A percentile compares a stretch with the other conserved stretches of the same genome.
phyloP scores from a whole-genome alignment of 1,139 yeast genomes.

The Taiozyma onychis region DNA sequence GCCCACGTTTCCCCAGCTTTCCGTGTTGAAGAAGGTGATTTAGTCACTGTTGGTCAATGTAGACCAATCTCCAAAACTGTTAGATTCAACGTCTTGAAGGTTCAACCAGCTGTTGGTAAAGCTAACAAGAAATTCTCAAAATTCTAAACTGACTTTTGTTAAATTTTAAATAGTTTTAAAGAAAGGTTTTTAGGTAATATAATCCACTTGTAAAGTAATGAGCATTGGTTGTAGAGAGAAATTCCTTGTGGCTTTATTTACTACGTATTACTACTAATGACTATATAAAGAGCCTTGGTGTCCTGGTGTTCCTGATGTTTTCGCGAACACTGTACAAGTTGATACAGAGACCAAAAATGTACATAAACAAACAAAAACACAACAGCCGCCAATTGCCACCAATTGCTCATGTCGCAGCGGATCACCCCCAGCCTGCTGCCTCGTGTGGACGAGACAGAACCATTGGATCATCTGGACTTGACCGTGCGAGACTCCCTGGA shows the following conservation, averaged over 20 bases:
- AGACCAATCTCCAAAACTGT: slow-evolving; percentile 99
- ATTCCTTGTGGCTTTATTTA: no score
- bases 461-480: slow-evolving; percentile 1
- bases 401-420: background rate
- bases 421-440: background rate
- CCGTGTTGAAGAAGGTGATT: slow-evolving; percentile 99
- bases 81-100: slow-evolving; percentile 99
- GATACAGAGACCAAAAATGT: background rate
- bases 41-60: slow-evolving; percentile 99
- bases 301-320: background rate
- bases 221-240: background rate
- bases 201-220: background rate
- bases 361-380: background rate
- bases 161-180: background rate
- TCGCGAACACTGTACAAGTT: background rate
- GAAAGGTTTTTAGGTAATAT: background rate
- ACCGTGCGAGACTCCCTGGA: slow-evolving; percentile 7
- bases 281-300: no score
- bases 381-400: no score
- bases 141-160: slow-evolving; percentile 51
- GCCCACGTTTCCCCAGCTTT: slow-evolving; percentile 99
- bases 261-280: no score
- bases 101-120: slow-evolving; percentile 83
- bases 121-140: slow-evolving; percentile 91
- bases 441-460: background rate